phyloP scores from a whole-genome alignment of 148 eudicot genomes.

The Vaccinium darrowii region DNA sequence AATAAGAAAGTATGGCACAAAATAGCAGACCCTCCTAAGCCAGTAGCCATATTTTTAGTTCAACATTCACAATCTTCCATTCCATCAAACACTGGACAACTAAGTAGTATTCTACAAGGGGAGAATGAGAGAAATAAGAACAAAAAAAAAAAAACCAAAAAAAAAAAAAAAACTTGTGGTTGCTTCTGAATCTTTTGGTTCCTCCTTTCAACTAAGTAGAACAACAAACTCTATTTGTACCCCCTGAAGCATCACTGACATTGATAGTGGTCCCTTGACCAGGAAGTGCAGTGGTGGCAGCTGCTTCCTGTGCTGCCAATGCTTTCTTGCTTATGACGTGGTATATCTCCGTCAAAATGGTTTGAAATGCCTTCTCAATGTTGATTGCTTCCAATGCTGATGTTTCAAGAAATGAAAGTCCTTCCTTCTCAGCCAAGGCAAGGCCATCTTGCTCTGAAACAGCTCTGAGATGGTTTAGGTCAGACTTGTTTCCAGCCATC shows the following conservation, averaged over 20 bases:
- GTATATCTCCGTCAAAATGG: conserved; percentile 38
- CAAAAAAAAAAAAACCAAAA: not conserved
- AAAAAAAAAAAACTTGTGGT: conserved; percentile 8
- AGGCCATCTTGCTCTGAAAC: conserved; percentile 37
- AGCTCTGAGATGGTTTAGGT: conserved; percentile 42
- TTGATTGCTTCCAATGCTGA: conserved; percentile 45
- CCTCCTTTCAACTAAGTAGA: conserved; percentile 27
- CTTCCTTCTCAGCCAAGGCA: conserved; percentile 39
- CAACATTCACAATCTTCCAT: conserved; percentile 10
- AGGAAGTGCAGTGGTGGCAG: conserved; percentile 23
- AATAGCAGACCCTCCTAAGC: not conserved
- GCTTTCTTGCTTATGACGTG: conserved; percentile 47
- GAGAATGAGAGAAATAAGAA: not conserved
- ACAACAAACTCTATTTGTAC: conserved; percentile 34
- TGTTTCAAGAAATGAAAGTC: conserved; percentile 43
- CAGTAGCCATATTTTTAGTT: not conserved
- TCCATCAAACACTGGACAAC: not conserved
- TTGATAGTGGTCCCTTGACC: conserved; percentile 45
- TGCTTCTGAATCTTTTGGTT: conserved; percentile 10
- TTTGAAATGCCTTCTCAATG: conserved; percentile 45
- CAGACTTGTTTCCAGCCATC: conserved; percentile 53
- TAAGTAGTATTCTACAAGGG: conserved; percentile 17
- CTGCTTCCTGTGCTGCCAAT: conserved; percentile 47
- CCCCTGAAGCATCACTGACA: conserved; percentile 34
- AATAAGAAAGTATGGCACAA: conserved; percentile 1